Base-by-base conservation (phyloP, 352 stramenopile species). In the Phytophthora nicotianae region DNA sequence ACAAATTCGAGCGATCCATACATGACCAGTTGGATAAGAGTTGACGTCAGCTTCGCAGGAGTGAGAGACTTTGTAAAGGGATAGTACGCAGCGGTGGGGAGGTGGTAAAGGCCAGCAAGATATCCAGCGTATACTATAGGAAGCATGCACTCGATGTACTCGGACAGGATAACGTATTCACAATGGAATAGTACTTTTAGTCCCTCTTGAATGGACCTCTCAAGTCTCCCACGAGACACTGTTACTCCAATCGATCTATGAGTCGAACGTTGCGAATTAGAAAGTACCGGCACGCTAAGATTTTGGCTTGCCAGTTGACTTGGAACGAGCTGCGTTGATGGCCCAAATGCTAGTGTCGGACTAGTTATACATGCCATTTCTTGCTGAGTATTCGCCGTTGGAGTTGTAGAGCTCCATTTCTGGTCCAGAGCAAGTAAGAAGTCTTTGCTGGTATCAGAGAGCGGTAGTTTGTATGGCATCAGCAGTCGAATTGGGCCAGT, bases 81-180 rank as follows among this genome's bases (percentile, higher is more conserved):
- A 7, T 58, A 71, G n/a, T 75, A 77, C 0, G 47, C 45, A 38
- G 54, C 61, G 1, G 54, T 59, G 1, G 61, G 47, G 0, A 69
- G 47, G 2, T 48, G 54, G 6, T 48, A 64, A 20, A 69, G 53
- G 0, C 37, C 61, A 21, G 40, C 26, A n/a, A 69, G 47, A 46
- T 69, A 69, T 10, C 11, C 47, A 0, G 46, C 54, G 11, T 69
- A 69, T 9, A 69, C 14, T 7, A 69, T 16, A 11, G 62, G 56
- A 3, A 70, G 32, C 9, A 54, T 42, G 13, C 48, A 70, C 55
- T 70, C 62, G 33, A 70, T 42, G 26, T 70, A 70, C 41, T 70
- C 55, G 4, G 62, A 24, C 19, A 70, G 4, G 5, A 69, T 50
- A 14, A 69, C 23, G 32, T 69, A 69, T 29, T 69, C 53, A 20